Evolutionary conservation across 2,329 filamentous ascomycete species (phyloP), one percentile per base, ranked within the genome.

Genomic region (Alternaria sp.): DNA sequence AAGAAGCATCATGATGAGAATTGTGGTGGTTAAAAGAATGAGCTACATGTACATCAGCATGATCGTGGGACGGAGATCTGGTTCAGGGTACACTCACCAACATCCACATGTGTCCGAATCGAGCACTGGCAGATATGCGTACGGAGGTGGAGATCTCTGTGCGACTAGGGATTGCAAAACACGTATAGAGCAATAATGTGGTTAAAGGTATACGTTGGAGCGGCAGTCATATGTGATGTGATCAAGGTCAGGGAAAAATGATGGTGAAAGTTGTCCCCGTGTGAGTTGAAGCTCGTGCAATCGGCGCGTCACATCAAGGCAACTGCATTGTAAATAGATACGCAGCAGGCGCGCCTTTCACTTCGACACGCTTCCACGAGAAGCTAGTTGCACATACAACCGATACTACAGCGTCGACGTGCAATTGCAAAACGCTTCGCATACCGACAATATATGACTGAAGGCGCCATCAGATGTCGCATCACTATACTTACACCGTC

Each of bases 401-500:
- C 28, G 0, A 30, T 30, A 30, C 10, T 12, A 30, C 28, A 30
- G 16, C 30, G 11, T 38, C 16, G 3, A n/a, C 12, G 16, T 38
- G 18, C 38, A n/a, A 41, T 14, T 9, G 16, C n/a, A 49, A 32
- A 30, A n/a, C 34, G 5, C 32, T 32, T 14, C 11, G 12, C 32
- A 2, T 0, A n/a, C 7, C 34, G 1, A 1, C 34, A 38, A 38
- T 38, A 38, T 1, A n/a, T n/a, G 7, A 4, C 16, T 8, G 16
- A 36, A 36, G 0, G 32, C 32, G 12, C 12, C 32, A 14, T 36
- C 14, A 36, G 14, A 16, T 2, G 6, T 32, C 11, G 30, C 30
- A 32, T 32, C 30, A 32, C 32, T 14, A 11, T n/a, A 11, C n/a
- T 44, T 67, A 75, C 30, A 70, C 49, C 54, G 72, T 74, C 73